phyloP scores from a whole-genome alignment of 495 filamentous ascomycete genomes.

The Lepidopterella palustris region DNA sequence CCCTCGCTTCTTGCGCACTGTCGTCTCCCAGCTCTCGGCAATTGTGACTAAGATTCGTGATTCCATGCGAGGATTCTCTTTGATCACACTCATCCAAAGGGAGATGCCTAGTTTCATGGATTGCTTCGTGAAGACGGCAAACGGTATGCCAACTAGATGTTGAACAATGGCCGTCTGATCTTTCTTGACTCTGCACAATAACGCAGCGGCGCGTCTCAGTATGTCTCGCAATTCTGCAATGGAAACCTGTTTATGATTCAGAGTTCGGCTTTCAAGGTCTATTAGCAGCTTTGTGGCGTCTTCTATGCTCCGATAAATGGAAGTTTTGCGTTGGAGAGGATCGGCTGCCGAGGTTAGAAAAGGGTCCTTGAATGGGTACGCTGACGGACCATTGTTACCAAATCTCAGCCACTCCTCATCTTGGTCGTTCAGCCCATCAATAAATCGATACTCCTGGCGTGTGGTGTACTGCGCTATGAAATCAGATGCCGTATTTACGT shows the following conservation, averaged over 20 bases:
- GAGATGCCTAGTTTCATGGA: conserved; percentile 93
- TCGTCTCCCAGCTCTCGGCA: conserved; percentile 78
- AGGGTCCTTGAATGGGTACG: background rate
- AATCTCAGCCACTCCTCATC: conserved; percentile 56
- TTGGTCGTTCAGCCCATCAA: conserved; percentile 60
- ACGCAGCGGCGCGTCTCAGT: conserved; percentile 71
- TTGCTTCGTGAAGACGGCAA: conserved; percentile 85
- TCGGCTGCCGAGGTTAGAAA: background rate
- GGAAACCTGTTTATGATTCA: conserved; percentile 58
- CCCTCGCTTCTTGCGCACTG: conserved; percentile 65
- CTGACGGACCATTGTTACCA: conserved; percentile 30
- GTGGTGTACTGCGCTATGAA: conserved; percentile 97
- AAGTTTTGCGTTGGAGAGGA: background rate
- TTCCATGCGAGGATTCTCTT: conserved; percentile 87
- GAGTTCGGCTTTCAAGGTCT: conserved; percentile 61
- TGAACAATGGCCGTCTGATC: conserved; percentile 72
- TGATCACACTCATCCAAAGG: conserved; percentile 92
- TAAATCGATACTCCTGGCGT: conserved; percentile 83
- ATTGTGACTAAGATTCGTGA: conserved; percentile 76
- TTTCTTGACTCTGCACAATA: conserved; percentile 67
- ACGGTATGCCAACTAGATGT: conserved; percentile 84
- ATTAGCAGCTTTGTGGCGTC: conserved; percentile 52
- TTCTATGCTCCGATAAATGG: conserved; percentile 41
- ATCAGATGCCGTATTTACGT: conserved; percentile 85
- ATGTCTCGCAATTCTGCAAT: conserved; percentile 70